phyloP scores from a whole-genome alignment of 805 yeast genomes.

The Ogataea nitratoaversa region DNA sequence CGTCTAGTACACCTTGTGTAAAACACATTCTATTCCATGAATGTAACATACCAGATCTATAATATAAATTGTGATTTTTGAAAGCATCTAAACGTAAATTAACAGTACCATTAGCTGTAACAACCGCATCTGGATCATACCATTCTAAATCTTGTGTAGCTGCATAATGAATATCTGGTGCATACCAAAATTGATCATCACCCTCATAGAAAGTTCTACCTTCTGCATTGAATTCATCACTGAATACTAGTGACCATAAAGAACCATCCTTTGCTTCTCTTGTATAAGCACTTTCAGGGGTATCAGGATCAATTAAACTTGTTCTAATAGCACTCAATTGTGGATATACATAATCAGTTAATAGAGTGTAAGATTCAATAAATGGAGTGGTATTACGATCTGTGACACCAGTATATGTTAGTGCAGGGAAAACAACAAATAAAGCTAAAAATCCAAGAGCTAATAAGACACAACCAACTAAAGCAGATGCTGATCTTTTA shows the following conservation, averaged over 20 bases:
- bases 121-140: constrained; percentile 89
- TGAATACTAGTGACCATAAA: constrained; percentile 72
- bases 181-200: constrained; percentile 90
- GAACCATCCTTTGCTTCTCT: constrained; percentile 58
- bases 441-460: constrained; percentile 59
- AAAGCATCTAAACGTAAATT: constrained; percentile 74
- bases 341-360: constrained; percentile 57
- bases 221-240: constrained; percentile 86
- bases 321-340: constrained; percentile 55
- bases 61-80: constrained; percentile 70
- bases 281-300: constrained; percentile 46
- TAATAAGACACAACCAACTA: constrained; percentile 55
- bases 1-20: constrained; percentile 77
- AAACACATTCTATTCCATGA: constrained; percentile 90
- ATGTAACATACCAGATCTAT: constrained; percentile 90
- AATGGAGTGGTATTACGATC: constrained; percentile 11
- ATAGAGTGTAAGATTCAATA: constrained; percentile 34
- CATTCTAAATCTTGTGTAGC: constrained; percentile 91
- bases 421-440: constrained; percentile 75
- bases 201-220: constrained; percentile 89
- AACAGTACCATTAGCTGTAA: constrained; percentile 71
- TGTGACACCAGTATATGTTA: constrained; percentile 75
- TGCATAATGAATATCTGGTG: constrained; percentile 75
- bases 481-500: constrained; percentile 55
- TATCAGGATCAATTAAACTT: constrained; percentile 64